Conservation (phyloP, 768 basidiomycete species). For the Amanita molliuscula region DNA sequence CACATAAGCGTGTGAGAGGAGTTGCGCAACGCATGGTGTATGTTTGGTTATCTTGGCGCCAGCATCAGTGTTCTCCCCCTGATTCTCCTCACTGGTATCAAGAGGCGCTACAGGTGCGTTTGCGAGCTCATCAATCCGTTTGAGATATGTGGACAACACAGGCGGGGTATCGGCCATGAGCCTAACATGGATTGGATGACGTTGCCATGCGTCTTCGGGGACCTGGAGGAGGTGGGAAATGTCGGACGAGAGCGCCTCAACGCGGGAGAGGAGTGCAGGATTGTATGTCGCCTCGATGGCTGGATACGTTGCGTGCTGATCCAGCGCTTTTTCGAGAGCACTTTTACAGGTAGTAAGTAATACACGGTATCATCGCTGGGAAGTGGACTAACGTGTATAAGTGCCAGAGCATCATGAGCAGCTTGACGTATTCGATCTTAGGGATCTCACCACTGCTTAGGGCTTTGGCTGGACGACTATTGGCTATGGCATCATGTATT, state of each 20-base stretch:
- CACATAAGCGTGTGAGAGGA: slow-evolving; percentile 77
- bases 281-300: slow-evolving; percentile 62
- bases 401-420: slow-evolving; percentile 71
- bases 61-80: not conserved
- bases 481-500: slow-evolving; percentile 50
- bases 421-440: slow-evolving; percentile 56
- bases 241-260: slow-evolving; percentile 50
- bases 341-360: slow-evolving; percentile 17
- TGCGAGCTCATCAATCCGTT: slow-evolving; percentile 40
- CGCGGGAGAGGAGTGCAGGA: slow-evolving; percentile 56
- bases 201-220: slow-evolving; percentile 40
- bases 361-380: not conserved
- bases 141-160: slow-evolving; percentile 40
- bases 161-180: slow-evolving; percentile 37
- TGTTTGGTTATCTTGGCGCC: too few relatives aligned
- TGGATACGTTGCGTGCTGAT: slow-evolving; percentile 49
- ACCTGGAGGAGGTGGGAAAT: slow-evolving; percentile 51
- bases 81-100: not conserved
- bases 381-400: slow-evolving; percentile 53
- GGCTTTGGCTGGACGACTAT: slow-evolving; percentile 44
- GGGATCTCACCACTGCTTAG: slow-evolving; percentile 49
- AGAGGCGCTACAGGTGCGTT: slow-evolving; percentile 14
- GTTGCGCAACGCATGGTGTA: slow-evolving; percentile 29
- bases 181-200: slow-evolving; percentile 40
- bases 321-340: slow-evolving; percentile 45